Evolutionary conservation across 768 basidiomycete species (phyloP), one percentile per base, ranked within the genome.

Genomic region (Termitomyces sp.): DNA sequence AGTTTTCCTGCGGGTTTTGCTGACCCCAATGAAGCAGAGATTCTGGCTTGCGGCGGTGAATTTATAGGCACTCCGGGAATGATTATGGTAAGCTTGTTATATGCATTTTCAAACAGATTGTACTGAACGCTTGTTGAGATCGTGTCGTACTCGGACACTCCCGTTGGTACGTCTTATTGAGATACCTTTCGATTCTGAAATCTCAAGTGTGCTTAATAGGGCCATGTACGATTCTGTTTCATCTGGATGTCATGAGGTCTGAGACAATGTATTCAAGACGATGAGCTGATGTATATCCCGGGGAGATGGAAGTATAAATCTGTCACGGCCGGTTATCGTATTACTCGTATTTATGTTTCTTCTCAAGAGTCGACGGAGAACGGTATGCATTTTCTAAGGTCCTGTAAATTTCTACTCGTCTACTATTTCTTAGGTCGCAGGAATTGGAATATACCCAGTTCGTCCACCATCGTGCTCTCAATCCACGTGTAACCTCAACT

Each of bases 371-470:
- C 68, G 5, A 68, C 67, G 7, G 59, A 65, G 37, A 71, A 71
- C 42, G 72, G 73, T 70, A 57, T 33, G 63, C 7, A 15, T 22
- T 15, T 18, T n/a, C n/a, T n/a, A 46, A 18, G 29, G 15, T 26
- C 12, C 22, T 44, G 22, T 51, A 28, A 39, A 8, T 29, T 33
- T 49, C 5, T 24, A 20, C 29, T 33, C 16, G 20, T 10, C 36
- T 5, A 15, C 24, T 18, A 34, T 36, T 0, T 33, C 29, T 16
- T 52, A 72, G 71, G 71, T 18, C 70, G 72, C 20, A 66, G 64
- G 34, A 72, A 72, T 55, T 72, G 71, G 73, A 72, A 73, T 51
- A 71, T 71, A 16, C 70, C 72, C 0, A 74, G 73, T 74, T 13
- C 18, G 42, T 33, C 36, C 37, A 47, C n/a, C 26, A 18, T 36